Base-by-base conservation (phyloP, 1,284 basidiomycete genomes). In the Gastroboletus turbinatus region DNA sequence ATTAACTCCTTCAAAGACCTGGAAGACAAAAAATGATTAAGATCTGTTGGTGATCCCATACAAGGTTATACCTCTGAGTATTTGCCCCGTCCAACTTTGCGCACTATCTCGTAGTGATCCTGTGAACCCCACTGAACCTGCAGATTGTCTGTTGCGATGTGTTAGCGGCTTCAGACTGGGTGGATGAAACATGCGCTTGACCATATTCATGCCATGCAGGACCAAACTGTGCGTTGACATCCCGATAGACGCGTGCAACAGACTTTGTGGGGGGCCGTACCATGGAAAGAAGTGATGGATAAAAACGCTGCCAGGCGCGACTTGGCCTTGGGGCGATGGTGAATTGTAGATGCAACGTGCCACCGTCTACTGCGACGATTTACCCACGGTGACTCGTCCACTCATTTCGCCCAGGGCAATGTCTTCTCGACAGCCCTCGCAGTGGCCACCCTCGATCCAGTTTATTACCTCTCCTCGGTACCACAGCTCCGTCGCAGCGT, bases 1-100 rank as follows among this genome's bases (percentile, higher is more conserved):
- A 75, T 98, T 96, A 68, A 98, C 87, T 8, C 95, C 96, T 76
- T 98, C 96, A 67, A 99, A 99, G 50, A 98, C 96, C 92, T 94
- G 63, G 42, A n/a, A 53, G 57, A 42, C 43, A 25, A 38, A 27
- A 36, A 54, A 51, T 39, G 60, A 60, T 57, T 45, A 49, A 51
- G 60, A 59, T 48, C 60, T 52, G 59, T 17, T 23, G 47, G 39
- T 46, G 55, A 59, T 59, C 45, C 58, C 42, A 27, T 42, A 47
- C 17, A 46, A 25, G 38, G 60, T 7, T 80, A 63, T 61, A 93
- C 92, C 84, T 97, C 95, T 30, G 92, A 95, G 74, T 96, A 96
- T 75, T 98, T 98, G 60, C 96, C 96, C 56, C 96, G 79, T 29
- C 96, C 96, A 13, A 98, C 95, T 77, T 98, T 98, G 60, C 94